Base-by-base conservation (phyloP, 2,329 filamentous ascomycete genomes). In the Dactylellina cionopaga region DNA sequence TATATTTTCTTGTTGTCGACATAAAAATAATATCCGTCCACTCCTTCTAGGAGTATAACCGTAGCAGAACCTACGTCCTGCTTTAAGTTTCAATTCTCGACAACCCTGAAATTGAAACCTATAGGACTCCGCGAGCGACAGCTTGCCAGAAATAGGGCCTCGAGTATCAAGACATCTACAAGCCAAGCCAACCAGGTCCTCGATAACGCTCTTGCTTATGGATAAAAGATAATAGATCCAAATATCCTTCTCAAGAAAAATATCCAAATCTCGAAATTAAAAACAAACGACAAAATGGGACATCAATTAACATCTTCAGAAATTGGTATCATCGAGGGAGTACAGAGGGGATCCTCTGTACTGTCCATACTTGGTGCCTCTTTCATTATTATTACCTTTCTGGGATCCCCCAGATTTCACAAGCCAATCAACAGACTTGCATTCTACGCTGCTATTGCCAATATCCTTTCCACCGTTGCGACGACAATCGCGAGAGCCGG, bases 391-490 rank as follows among this genome's bases (percentile, higher is more conserved):
- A 76, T 83, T 62, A 92, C 90, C 2, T 95, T 93, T 78, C 81
- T 86, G 27, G 80, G 80, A n/a, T 91, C 89, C 29, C 84, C 83
- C 13, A 84, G 85, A 3, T 95, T 95, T 78, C 90, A 90, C 77
- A 94, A 92, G 78, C 90, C 91, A n/a, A 92, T 95, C 81, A 95
- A 95, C 78, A 85, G 92, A 15, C 84, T 96, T 0, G 88, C 94
- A 7, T 94, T 96, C 79, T 95, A 90, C 79, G 91, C 92, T 5
- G 90, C 90, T 0, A 90, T 91, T 77, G 92, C 91, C 6, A 96
- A 96, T 77, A 84, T 94, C 76, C 83, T 92, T 80, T 87, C 87
- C 73, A 94, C 92, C 79, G 85, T 92, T 15, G 91, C 88, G 0
- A 92, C 91, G 0, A 80, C 94, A 31, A 91, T 94, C 77, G 88